These are phyloP conservation scores for Achaetomium macrosporum DNA, from an alignment of 2,329 filamentous ascomycete genomes.

Conservation along the genomic window DNA sequence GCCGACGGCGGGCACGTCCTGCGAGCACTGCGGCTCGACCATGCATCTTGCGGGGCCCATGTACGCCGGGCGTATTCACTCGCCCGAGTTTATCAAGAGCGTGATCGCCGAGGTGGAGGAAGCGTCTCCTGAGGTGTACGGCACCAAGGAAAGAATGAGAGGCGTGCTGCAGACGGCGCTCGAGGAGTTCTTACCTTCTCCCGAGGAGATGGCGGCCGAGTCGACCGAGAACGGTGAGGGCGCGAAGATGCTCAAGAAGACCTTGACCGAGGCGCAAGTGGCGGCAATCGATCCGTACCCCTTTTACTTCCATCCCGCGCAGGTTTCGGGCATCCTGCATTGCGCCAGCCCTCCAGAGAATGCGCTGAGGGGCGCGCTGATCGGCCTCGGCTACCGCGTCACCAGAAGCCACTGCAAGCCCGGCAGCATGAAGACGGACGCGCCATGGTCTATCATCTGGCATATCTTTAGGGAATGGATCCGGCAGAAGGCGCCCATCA, in stretches of 20 bases:
- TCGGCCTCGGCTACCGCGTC: constrained; percentile 72
- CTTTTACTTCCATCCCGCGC: constrained; percentile 78
- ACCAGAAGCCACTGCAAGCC: constrained; percentile 84
- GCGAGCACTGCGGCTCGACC: constrained; percentile 77
- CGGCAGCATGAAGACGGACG: constrained; percentile 89
- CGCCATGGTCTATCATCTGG: constrained; percentile 86
- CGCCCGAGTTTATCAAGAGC: constrained; percentile 70
- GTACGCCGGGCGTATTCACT: constrained; percentile 88
- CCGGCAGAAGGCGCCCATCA: constrained; percentile 72
- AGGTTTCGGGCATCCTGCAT: constrained; percentile 69
- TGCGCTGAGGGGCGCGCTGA: constrained; percentile 72
- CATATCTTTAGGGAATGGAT: constrained; percentile 91
- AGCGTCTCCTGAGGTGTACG: constrained; percentile 64
- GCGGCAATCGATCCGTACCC: constrained; percentile 66
- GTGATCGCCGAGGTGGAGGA: constrained; percentile 68
- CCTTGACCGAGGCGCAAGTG: constrained; percentile 43
- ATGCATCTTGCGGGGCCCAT: constrained; percentile 90
- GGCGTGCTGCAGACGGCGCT: constrained; percentile 88
- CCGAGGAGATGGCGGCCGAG: constrained; percentile 32
- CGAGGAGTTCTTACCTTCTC: constrained; percentile 55
- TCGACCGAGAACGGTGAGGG: constrained; percentile 30
- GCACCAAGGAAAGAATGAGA: constrained; percentile 73
- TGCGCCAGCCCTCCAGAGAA: constrained; percentile 75
- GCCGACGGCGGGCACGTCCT: constrained; percentile 60
- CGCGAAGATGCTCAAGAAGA: constrained; percentile 16